Conservation (phyloP, 2,329 filamentous ascomycete genomes). For the Cladophialophora immunda region DNA sequence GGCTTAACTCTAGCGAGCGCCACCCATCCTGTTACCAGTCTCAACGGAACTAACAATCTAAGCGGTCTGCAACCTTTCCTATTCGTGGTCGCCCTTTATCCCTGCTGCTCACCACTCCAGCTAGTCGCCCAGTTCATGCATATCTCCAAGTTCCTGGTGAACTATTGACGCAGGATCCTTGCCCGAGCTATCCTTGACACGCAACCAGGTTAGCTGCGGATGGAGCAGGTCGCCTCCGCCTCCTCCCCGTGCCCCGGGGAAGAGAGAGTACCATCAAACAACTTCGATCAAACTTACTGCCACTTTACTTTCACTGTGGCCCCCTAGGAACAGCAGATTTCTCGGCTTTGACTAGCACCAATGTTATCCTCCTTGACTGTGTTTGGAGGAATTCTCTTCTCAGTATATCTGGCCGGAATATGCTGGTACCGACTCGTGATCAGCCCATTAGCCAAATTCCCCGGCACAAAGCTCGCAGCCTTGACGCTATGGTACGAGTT, state of each 20-base stretch:
- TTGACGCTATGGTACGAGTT: slow-evolving; percentile 44
- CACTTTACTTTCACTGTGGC: background rate
- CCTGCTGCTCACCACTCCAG: background rate
- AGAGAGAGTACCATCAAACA: too few species aligned
- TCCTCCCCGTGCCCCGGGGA: background rate
- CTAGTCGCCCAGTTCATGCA: background rate
- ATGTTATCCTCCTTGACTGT: background rate
- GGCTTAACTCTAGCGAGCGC: background rate
- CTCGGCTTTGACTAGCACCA: background rate
- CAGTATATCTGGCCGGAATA: background rate
- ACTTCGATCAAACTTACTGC: too few species aligned
- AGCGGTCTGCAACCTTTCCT: background rate
- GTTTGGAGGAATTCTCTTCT: background rate
- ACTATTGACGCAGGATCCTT: background rate
- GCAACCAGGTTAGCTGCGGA: background rate
- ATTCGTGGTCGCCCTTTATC: background rate
- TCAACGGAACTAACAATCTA: background rate
- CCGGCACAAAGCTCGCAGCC: slow-evolving; percentile 47
- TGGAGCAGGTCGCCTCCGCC: background rate
- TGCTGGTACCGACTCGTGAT: slow-evolving; percentile 36
- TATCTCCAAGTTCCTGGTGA: background rate
- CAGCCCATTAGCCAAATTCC: slow-evolving; percentile 40
- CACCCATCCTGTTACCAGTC: background rate
- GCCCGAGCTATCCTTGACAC: background rate
- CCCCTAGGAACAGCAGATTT: background rate